A percentile compares a stretch with the other conserved stretches of the same genome.
These are phyloP conservation scores for Cyberlindnera mississippiensis DNA, from an alignment of 805 yeast genomes.

Conservation along the genomic window DNA sequence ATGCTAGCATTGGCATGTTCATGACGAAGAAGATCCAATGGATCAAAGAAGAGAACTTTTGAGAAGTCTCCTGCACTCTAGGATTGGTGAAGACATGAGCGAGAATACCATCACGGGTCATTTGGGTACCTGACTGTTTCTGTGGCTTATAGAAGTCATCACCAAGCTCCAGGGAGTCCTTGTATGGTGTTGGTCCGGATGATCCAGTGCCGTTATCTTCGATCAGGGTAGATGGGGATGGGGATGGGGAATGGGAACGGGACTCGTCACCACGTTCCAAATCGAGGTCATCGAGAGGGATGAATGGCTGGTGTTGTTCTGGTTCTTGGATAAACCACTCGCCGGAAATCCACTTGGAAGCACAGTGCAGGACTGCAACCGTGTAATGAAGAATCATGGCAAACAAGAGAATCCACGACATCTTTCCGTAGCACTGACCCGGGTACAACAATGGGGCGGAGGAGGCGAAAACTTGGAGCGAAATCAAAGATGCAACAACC, in stretches of 20 bases:
- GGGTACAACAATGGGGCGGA: slow-evolving; percentile 73
- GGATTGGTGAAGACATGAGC: slow-evolving; percentile 33
- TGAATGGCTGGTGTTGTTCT: slow-evolving; percentile 20
- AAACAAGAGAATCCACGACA: slow-evolving; percentile 58
- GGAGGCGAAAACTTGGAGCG: slow-evolving; percentile 52
- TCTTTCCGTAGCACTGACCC: slow-evolving; percentile 62
- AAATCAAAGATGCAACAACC: slow-evolving; percentile 46
- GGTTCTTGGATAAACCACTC: slow-evolving; percentile 20
- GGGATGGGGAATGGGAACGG: slow-evolving; percentile 14
- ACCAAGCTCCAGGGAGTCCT: slow-evolving; percentile 25
- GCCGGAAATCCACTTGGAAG: slow-evolving; percentile 39
- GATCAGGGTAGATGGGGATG: slow-evolving; percentile 24
- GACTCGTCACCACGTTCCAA: slow-evolving; percentile 16
- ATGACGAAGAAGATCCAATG: slow-evolving; percentile 43
- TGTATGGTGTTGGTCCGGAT: slow-evolving; percentile 21
- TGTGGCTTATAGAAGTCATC: slow-evolving; percentile 13
- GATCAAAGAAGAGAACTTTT: slow-evolving; percentile 25
- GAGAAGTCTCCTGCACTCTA: slow-evolving; percentile 20
- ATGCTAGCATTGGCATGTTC: slow-evolving; percentile 63
- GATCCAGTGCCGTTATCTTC: slow-evolving; percentile 14
- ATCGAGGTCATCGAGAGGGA: slow-evolving; percentile 30
- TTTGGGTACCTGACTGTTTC: slow-evolving; percentile 8
- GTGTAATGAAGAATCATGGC: slow-evolving; percentile 50
- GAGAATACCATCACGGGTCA: slow-evolving; percentile 32
- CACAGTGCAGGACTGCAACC: slow-evolving; percentile 46